Base-by-base conservation (phyloP, 208 protist species). In the Jaenimonas drosophilae region DNA sequence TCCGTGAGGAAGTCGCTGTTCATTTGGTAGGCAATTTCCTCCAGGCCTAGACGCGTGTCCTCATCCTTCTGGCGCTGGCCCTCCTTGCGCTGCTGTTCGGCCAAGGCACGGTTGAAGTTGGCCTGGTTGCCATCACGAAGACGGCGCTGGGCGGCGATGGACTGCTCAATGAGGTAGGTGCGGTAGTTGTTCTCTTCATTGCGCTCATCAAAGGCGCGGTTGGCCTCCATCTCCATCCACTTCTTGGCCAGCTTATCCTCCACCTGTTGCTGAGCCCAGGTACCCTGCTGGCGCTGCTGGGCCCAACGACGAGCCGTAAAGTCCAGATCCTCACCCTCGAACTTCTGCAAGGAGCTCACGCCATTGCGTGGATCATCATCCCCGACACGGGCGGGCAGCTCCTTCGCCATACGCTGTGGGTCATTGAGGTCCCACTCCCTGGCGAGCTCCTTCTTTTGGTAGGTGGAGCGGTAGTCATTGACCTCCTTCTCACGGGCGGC, bases 381-480 rank as follows among this genome's bases (percentile, higher is more conserved):
- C 32, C 75, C 62, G 24, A 96, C 73, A 45, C 88, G 80, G 11
- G 78, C 69, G 9, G 91, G 91, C 24, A 94, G 49, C 23, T 94
- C 87, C 55, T 88, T 91, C 19, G 59, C 46, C 40, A 74, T 78
- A 26, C 62, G 70, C 33, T 76, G 44, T 7, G 82, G 79, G 66
- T 96, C 84, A 52, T 95, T 94, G 29, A 96, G 73, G 59, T 96
- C 88, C 73, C 73, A 96, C 67, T 95, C 85, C 0, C 85, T 72
- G 17, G 59, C 56, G 59, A 81, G 54, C 34, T 88, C 60, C 52
- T 77, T 82, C 61, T 82, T 80, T 59, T 96, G 91, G 56, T 79
- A 92, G 14, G 76, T 93, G 24, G 74, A 48, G 12, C 88, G 79
- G 58, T 86, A 95, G 44, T 91, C 79, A 26, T 78, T 57, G 26